Conservation (phyloP, 78 protist species). For the Kipferlia bialata region DNA sequence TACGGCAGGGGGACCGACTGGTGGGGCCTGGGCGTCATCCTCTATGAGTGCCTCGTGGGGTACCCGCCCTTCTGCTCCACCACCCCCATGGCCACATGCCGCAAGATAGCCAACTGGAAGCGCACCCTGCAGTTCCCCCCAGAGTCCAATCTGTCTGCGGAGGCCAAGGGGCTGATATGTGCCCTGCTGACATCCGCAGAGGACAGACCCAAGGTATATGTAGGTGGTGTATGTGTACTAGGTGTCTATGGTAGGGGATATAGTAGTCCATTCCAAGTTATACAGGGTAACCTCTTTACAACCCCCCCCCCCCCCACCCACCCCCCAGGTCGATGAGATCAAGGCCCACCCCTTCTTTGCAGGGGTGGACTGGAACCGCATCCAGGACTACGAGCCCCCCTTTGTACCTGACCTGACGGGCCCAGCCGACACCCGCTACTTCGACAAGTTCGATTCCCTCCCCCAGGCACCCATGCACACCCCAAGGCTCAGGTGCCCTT, state of each 20-base stretch:
- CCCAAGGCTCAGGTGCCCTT: no score
- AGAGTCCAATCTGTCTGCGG: background rate
- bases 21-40: slow-evolving; percentile 64
- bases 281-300: no score
- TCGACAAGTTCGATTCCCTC: slow-evolving; percentile 17
- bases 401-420: slow-evolving; percentile 19
- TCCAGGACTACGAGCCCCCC: slow-evolving; percentile 32
- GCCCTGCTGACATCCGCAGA: background rate
- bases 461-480: background rate
- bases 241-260: no score
- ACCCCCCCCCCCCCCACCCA: no score
- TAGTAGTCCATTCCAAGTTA: no score
- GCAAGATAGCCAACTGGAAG: slow-evolving; percentile 43
- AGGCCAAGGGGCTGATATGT: background rate
- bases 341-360: slow-evolving; percentile 63
- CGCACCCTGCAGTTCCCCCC: slow-evolving; percentile 31
- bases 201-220: background rate
- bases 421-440: slow-evolving; percentile 24
- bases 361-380: slow-evolving; percentile 47
- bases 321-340: slow-evolving; percentile 45
- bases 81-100: slow-evolving; percentile 33
- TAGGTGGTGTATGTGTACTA: no score
- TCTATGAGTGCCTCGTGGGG: slow-evolving; percentile 61
- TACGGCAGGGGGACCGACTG: slow-evolving; percentile 50
- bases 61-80: slow-evolving; percentile 58